These are phyloP conservation scores for Rosa chinensis DNA, from an alignment of 306 rosid genomes.

Conservation along the genomic window DNA sequence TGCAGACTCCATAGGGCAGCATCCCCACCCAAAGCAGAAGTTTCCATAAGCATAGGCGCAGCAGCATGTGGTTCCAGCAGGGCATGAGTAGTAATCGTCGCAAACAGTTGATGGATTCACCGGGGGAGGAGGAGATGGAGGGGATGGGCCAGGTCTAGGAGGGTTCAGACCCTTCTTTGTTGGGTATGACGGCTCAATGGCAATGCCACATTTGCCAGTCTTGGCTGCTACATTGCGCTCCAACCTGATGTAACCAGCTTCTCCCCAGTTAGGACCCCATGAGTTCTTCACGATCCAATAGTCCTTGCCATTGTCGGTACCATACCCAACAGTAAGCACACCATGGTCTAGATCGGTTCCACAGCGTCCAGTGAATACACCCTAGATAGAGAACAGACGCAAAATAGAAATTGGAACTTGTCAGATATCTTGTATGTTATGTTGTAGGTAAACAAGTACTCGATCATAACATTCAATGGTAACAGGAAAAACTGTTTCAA, in stretches of 20 bases:
- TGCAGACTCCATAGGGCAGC: constrained; percentile 81
- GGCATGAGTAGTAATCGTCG: constrained; percentile 68
- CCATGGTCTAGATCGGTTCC: constrained; percentile 89
- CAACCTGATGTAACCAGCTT: constrained; percentile 66
- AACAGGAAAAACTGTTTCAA: not conserved
- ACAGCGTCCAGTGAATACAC: constrained; percentile 77
- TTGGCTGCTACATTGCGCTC: constrained; percentile 49
- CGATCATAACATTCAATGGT: not conserved
- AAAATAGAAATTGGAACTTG: not conserved
- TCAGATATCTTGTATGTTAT: not conserved
- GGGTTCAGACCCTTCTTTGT: constrained; percentile 72
- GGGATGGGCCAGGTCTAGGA: constrained; percentile 73
- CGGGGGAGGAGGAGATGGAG: constrained; percentile 68
- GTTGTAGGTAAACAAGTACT: not conserved
- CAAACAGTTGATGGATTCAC: constrained; percentile 49
- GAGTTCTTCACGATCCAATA: constrained; percentile 89
- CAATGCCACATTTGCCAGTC: constrained; percentile 83
- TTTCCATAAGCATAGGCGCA: constrained; percentile 55
- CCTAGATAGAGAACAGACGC: constrained; percentile 39
- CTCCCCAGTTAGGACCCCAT: constrained; percentile 89
- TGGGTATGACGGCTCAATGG: constrained; percentile 80
- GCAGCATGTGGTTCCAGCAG: constrained; percentile 71
- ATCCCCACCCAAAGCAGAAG: constrained; percentile 88
- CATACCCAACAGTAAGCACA: constrained; percentile 73
- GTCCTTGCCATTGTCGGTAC: constrained; percentile 62